These are phyloP conservation scores for Dendrocalamus latiflorus DNA, from an alignment of 202 grass and related monocot genomes.

Conservation along the genomic window DNA sequence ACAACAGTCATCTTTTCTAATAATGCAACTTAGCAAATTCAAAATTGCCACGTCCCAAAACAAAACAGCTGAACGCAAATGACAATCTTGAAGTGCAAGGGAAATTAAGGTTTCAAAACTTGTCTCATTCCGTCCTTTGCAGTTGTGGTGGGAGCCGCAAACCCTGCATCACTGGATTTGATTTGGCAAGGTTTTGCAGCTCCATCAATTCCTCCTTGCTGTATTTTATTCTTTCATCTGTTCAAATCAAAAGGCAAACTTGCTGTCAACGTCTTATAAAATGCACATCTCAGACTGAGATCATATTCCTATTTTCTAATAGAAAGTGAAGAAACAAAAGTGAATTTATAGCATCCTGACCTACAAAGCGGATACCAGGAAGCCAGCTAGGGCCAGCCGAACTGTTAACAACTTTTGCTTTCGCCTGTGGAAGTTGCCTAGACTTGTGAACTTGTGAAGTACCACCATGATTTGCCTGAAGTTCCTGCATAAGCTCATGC, in stretches of 20 bases:
- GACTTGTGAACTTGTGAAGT: too few species aligned
- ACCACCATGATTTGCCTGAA: too few species aligned
- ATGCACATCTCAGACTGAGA: neutral
- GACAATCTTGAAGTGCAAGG: neutral
- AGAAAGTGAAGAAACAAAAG: too few species aligned
- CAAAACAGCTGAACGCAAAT: neutral
- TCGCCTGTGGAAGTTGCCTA: too few species aligned
- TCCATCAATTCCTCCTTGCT: conserved; percentile 61
- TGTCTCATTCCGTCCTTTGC: conserved; percentile 34
- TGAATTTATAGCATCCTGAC: too few species aligned
- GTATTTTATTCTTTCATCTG: conserved; percentile 95
- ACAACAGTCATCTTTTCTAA: too few species aligned
- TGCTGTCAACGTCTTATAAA: conserved; percentile 1
- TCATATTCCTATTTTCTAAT: too few species aligned
- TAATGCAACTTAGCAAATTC: too few species aligned
- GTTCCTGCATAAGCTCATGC: too few species aligned
- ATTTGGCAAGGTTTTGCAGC: conserved; percentile 32
- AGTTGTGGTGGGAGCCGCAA: conserved; percentile 49
- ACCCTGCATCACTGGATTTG: conserved; percentile 28
- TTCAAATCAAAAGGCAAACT: conserved; percentile 25
- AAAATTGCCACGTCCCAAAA: neutral
- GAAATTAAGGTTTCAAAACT: neutral
- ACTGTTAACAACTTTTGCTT: too few species aligned
- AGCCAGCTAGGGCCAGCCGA: too few species aligned
- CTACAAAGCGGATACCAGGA: too few species aligned